phyloP scores from a whole-genome alignment of 2,329 filamentous ascomycete genomes.

The Orbilia ellipsospora region DNA sequence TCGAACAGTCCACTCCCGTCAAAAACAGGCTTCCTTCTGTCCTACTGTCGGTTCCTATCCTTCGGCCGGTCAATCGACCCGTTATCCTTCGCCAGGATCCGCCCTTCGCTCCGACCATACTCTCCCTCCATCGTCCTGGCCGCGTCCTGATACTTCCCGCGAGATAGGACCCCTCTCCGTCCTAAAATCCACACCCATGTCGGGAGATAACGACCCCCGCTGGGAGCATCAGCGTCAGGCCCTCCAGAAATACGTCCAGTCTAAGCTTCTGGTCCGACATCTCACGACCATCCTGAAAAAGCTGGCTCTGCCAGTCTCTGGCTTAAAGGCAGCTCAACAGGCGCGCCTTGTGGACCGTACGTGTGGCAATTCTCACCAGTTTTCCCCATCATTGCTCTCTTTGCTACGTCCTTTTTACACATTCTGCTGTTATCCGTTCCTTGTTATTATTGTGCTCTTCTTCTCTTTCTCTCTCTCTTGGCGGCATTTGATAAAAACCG shows the following conservation, averaged over 20 bases:
- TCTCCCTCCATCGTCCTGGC: neutral
- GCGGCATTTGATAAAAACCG: slow-evolving; percentile 41
- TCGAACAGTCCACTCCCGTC: no score
- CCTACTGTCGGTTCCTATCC: no score
- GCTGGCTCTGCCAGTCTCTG: slow-evolving; percentile 80
- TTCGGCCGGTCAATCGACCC: no score
- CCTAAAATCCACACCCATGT: slow-evolving; percentile 21
- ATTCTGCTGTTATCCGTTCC: slow-evolving; percentile 48
- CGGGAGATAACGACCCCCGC: slow-evolving; percentile 42
- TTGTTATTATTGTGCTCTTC: no score
- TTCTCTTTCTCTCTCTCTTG: slow-evolving; percentile 50
- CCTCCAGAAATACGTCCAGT: slow-evolving; percentile 56
- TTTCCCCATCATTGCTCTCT: neutral
- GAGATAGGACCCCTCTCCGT: slow-evolving; percentile 2
- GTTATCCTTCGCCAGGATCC: slow-evolving; percentile 2
- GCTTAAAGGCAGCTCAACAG: slow-evolving; percentile 86
- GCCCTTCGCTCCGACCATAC: neutral
- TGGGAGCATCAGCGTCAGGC: slow-evolving; percentile 28
- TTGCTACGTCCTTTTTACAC: neutral
- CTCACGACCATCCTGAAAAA: slow-evolving; percentile 80
- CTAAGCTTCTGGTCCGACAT: slow-evolving; percentile 64
- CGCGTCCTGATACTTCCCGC: slow-evolving; percentile 3
- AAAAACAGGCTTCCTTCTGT: no score
- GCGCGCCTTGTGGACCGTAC: slow-evolving; percentile 80
- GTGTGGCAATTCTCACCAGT: slow-evolving; percentile 62